These are phyloP conservation scores for Irpex rosettiformis DNA, from an alignment of 1,284 basidiomycete genomes.

Conservation along the genomic window DNA sequence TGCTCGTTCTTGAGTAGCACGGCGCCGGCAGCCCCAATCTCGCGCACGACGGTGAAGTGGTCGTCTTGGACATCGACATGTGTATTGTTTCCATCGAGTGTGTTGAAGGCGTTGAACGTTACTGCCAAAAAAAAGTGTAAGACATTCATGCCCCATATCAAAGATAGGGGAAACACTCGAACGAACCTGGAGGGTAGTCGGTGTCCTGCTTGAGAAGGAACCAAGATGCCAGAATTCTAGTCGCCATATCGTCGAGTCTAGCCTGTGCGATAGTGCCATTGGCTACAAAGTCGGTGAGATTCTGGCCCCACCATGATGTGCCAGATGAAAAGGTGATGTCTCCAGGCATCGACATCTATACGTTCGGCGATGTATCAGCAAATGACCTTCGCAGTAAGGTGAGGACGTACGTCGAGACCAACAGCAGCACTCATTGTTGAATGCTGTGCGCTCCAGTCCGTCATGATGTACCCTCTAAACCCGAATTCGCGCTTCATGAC, in stretches of 20 bases:
- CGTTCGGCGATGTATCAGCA: background rate
- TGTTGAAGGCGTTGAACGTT: slow-evolving; percentile 60
- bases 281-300: slow-evolving; percentile 64
- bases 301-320: slow-evolving; percentile 56
- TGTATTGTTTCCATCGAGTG: slow-evolving; percentile 50
- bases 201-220: slow-evolving; percentile 64
- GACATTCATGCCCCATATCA: background rate
- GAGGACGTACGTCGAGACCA: slow-evolving; percentile 60
- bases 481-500: slow-evolving; percentile 78
- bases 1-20: slow-evolving; percentile 81
- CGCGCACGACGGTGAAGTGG: slow-evolving; percentile 66
- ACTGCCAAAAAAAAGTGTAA: slow-evolving; percentile 21
- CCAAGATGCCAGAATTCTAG: slow-evolving; percentile 60
- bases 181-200: slow-evolving; percentile 42
- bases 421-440: slow-evolving; percentile 58
- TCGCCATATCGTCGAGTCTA: slow-evolving; percentile 70
- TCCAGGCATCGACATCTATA: slow-evolving; percentile 70
- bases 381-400: slow-evolving; percentile 20
- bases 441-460: slow-evolving; percentile 63
- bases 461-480: slow-evolving; percentile 75
- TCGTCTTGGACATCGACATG: slow-evolving; percentile 77
- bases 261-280: slow-evolving; percentile 64
- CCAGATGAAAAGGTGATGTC: slow-evolving; percentile 52
- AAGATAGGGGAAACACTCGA: too few relatives aligned
- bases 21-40: slow-evolving; percentile 73